Evolutionary conservation across 2,329 filamentous ascomycete species (phyloP).

Genomic region (Colletotrichum siamense): DNA sequence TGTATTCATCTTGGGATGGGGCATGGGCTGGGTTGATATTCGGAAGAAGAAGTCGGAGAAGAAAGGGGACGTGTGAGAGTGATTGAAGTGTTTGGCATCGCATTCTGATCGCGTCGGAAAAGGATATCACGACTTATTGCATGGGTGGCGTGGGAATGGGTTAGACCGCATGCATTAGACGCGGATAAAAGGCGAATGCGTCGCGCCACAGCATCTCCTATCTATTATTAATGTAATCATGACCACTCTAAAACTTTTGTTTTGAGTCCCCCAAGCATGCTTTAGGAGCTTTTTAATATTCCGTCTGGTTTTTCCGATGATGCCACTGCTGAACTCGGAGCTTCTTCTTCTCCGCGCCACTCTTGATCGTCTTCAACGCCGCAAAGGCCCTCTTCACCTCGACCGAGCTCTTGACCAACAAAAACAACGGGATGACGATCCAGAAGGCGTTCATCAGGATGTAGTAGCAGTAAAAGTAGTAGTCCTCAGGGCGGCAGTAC

Average conservation of each 20-base stretch:
- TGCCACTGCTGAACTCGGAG: neutral
- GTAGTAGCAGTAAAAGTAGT: conserved; percentile 61
- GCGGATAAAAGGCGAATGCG: neutral
- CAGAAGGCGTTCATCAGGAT: conserved; percentile 58
- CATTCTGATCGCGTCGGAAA: neutral
- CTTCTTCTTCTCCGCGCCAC: neutral
- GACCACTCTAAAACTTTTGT: neutral
- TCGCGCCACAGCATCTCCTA: neutral
- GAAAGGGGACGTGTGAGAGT: neutral
- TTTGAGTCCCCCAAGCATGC: neutral
- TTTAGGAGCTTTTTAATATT: rapidly evolving
- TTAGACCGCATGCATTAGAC: neutral
- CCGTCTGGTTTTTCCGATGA: rapidly evolving
- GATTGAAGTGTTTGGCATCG: neutral
- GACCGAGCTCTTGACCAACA: conserved; percentile 34
- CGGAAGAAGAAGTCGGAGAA: conserved; percentile 35
- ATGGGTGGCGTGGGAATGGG: neutral
- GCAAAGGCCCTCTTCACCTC: conserved; percentile 31
- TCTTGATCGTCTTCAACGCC: conserved; percentile 25
- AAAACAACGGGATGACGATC: conserved; percentile 51
- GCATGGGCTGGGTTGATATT: conserved; percentile 52
- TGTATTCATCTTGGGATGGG: conserved; percentile 41
- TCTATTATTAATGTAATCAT: neutral
- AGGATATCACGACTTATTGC: neutral
- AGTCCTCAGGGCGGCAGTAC: conserved; percentile 56